Evolutionary conservation across 1,284 basidiomycete genomes (phyloP).

Genomic region (Trametes sp.): DNA sequence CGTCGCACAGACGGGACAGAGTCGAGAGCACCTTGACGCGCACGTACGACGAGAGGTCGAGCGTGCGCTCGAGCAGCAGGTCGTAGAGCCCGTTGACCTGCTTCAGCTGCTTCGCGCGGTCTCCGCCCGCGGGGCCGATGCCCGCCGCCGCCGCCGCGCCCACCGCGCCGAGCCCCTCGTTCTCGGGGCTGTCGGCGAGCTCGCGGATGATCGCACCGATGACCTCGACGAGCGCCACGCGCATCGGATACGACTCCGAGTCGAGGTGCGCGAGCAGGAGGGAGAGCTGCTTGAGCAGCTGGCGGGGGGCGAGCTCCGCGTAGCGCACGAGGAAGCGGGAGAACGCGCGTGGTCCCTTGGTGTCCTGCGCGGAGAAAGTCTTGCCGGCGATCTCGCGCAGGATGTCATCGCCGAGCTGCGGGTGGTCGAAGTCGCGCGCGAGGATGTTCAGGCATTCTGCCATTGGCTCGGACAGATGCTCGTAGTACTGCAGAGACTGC

Average conservation of each 20-base stretch:
- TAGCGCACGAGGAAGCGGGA: conserved; percentile 87
- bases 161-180: conserved; percentile 31
- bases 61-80: conserved; percentile 84
- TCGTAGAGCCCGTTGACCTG: conserved; percentile 88
- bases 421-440: conserved; percentile 88
- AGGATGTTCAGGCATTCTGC: conserved; percentile 88
- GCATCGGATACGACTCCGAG: conserved; percentile 97
- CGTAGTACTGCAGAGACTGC: conserved; percentile 92
- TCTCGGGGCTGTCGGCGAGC: conserved; percentile 67
- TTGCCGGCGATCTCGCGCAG: conserved; percentile 86
- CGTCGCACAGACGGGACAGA: conserved; percentile 74
- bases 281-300: conserved; percentile 90
- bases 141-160: conserved; percentile 61
- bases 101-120: conserved; percentile 73
- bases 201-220: conserved; percentile 85
- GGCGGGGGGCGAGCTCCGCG: conserved; percentile 84
- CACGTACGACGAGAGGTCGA: conserved; percentile 93
- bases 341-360: conserved; percentile 88
- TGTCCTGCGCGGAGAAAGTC: conserved; percentile 83
- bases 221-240: conserved; percentile 90
- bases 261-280: conserved; percentile 88
- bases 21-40: conserved; percentile 88
- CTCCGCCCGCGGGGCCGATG: conserved; percentile 57
- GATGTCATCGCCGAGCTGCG: conserved; percentile 91
- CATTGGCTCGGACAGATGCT: conserved; percentile 94